Evolutionary conservation across 1,139 yeast species (phyloP).

Genomic region (Schizosaccharomyces versatilis): DNA sequence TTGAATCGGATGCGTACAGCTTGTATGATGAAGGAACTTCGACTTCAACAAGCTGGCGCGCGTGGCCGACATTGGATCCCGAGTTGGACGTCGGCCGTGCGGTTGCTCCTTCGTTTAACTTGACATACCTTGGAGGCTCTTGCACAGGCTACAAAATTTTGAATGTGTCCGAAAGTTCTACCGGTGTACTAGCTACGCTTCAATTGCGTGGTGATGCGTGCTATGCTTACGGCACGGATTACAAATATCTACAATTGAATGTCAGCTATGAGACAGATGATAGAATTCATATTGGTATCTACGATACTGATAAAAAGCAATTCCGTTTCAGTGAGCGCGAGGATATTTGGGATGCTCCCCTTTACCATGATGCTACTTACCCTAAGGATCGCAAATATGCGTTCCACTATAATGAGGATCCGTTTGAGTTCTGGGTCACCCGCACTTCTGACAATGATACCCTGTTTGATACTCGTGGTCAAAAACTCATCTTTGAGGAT

Average conservation of each 20-base stretch:
- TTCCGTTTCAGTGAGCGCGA: constrained; percentile 18
- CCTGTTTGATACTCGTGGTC: constrained; percentile 19
- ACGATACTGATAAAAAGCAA: constrained; percentile 17
- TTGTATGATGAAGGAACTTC: no score
- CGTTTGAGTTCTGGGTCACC: constrained; percentile 18
- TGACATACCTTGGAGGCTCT: not conserved
- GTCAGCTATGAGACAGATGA: constrained; percentile 19
- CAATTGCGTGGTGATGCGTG: constrained; percentile 16
- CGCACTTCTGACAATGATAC: constrained; percentile 18
- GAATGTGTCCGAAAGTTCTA: constrained; percentile 8
- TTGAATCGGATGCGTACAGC: no score
- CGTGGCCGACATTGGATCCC: no score
- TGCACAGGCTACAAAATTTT: not conserved
- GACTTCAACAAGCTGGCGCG: no score
- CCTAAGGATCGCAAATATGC: constrained; percentile 16
- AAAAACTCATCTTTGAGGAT: constrained; percentile 17
- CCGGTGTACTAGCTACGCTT: constrained; percentile 12
- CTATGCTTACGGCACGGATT: constrained; percentile 21
- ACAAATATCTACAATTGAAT: constrained; percentile 16
- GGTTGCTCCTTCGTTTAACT: not conserved
- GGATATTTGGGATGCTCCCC: constrained; percentile 16
- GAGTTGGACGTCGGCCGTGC: no score
- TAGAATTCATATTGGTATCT: constrained; percentile 18
- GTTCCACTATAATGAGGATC: constrained; percentile 14
- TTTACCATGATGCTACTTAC: constrained; percentile 11